phyloP scores from a whole-genome alignment of 805 yeast species.

The Sungouiozyma intestinalis region DNA sequence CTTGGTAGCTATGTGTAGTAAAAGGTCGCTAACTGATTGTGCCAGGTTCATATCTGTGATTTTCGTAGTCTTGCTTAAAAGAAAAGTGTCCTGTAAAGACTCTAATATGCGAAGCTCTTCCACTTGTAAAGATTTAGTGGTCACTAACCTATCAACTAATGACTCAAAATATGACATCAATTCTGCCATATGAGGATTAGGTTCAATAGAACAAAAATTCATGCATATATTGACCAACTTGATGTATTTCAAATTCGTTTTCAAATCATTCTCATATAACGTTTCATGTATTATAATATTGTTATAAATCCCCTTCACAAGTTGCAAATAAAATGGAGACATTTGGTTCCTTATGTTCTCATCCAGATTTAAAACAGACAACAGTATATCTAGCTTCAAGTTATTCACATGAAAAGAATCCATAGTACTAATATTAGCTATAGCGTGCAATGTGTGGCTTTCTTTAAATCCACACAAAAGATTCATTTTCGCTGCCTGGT shows the following conservation, averaged over 20 bases:
- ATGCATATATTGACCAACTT: slow-evolving; percentile 14
- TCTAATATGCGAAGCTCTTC: slow-evolving; percentile 1
- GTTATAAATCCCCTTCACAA: slow-evolving; percentile 8
- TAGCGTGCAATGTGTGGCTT: not conserved
- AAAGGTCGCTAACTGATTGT: slow-evolving; percentile 6
- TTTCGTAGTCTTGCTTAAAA: too few species aligned
- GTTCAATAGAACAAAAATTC: slow-evolving; percentile 7
- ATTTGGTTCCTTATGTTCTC: slow-evolving; percentile 14
- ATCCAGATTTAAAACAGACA: slow-evolving; percentile 13
- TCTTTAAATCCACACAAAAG: not conserved
- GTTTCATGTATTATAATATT: slow-evolving; percentile 5
- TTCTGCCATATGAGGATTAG: slow-evolving; percentile 5
- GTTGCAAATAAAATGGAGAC: slow-evolving; percentile 9
- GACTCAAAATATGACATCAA: slow-evolving; percentile 6
- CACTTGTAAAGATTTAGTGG: not conserved
- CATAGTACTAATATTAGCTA: not conserved
- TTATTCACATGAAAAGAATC: slow-evolving; percentile 4
- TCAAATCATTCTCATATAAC: slow-evolving; percentile 6
- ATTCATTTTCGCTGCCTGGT: slow-evolving; percentile 3
- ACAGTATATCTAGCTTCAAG: slow-evolving; percentile 17
- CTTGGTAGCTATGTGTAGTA: slow-evolving; percentile 10
- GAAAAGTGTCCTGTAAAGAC: not conserved
- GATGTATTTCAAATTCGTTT: slow-evolving; percentile 11
- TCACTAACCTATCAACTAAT: slow-evolving; percentile 1
- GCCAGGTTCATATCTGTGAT: slow-evolving; percentile 1